Evolutionary conservation across 1,284 basidiomycete species (phyloP), one percentile per base, ranked within the genome.

Genomic region (Cryptococcus sp.): DNA sequence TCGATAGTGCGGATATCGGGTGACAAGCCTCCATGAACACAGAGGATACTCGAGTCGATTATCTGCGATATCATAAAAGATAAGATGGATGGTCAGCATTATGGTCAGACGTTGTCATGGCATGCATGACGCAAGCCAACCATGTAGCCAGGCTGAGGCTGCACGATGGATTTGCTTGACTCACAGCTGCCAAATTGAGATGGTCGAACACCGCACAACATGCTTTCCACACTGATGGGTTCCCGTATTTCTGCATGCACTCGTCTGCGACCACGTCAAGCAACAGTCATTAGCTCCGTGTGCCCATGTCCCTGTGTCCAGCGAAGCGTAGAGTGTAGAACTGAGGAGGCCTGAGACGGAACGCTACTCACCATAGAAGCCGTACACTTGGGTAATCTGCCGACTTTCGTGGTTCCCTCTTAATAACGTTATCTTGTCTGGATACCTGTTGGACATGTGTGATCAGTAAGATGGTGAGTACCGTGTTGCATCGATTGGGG

Each of bases 351-450:
- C 15, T 42, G 19, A 8, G 43, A 45, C 20, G 16, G 15, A 10
- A 15, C 42, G 47, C 75, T 13, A 35, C 85, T 59, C 57, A 93
- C 93, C 93, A 74, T 97, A 98, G 78, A 98, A 98, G 16, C 94
- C 94, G 65, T 98, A 98, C 1, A 97, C 94, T 72, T 98, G 94
- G 1, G 95, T 98, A 69, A 98, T 97, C 75, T 97, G 94, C 66
- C 95, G 82, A 69, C 88, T 91, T 78, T 97, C 95, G 74, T 98
- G 95, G 78, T 98, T 98, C 47, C 94, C 94, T 60, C 94, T 83
- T 13, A 98, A 81, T 3, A 98, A 80, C 0, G 92, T 96, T 57
- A 98, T 88, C 67, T 87, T 87, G 76, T 96, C 91, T 7, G 94
- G 94, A 79, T 94, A 95, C 73, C 91, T 93, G 52, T 16, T 25